A percentile compares a stretch with the other conserved stretches of the same genome.
These are phyloP conservation scores for Byssothecium circinans DNA, from an alignment of 2,329 filamentous ascomycete species.

Conservation along the genomic window DNA sequence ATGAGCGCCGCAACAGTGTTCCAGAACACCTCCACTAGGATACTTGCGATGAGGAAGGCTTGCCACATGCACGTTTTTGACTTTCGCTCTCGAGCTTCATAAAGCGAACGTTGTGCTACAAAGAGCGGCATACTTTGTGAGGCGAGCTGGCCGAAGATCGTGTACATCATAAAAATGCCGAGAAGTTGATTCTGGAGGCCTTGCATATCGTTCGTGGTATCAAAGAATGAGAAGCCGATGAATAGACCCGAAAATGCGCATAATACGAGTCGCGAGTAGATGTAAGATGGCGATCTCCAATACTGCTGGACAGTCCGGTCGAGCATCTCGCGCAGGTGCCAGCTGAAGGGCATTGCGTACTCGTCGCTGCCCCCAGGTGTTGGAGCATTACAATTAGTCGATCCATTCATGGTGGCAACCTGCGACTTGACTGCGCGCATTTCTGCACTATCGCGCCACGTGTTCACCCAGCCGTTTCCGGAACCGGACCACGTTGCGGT, in stretches of 20 bases:
- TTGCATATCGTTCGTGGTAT: conserved; percentile 69
- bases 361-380: no score
- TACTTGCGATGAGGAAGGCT: conserved; percentile 79
- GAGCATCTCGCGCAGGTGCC: conserved; percentile 49
- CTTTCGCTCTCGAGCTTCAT: conserved; percentile 81
- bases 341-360: no score
- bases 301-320: conserved; percentile 72
- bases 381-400: no score
- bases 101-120: conserved; percentile 76
- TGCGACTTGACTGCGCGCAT: no score
- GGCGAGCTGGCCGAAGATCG: conserved; percentile 76
- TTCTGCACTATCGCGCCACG: conserved; percentile 55
- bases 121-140: conserved; percentile 87
- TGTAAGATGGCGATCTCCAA: conserved; percentile 87
- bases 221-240: conserved; percentile 80
- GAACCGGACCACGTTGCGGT: conserved; percentile 54
- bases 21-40: conserved; percentile 84
- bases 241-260: conserved; percentile 69
- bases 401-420: no score
- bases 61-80: conserved; percentile 85
- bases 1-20: no score
- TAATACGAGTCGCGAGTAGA: conserved; percentile 77
- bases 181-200: conserved; percentile 88
- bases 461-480: conserved; percentile 54
- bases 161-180: conserved; percentile 77